Conservation (phyloP, 805 yeast species). For the Saccharomycopsis lassenensis region DNA sequence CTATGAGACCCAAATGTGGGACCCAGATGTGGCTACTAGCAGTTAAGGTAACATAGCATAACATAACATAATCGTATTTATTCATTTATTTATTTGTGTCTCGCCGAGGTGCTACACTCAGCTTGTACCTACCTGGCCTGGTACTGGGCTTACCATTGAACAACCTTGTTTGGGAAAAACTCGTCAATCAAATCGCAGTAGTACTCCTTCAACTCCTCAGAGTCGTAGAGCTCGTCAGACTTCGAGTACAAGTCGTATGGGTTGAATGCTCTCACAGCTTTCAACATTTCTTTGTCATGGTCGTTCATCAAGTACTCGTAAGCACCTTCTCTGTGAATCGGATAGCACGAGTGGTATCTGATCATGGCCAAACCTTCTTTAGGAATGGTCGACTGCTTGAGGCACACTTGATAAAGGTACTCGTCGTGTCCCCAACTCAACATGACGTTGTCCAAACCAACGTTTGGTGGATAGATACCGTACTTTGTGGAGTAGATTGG, state of each 20-base stretch:
- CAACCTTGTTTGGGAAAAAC: slow-evolving; percentile 43
- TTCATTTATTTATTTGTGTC: too few relatives aligned
- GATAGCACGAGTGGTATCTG: slow-evolving; percentile 62
- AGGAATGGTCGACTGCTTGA: slow-evolving; percentile 51
- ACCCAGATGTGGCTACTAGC: too few relatives aligned
- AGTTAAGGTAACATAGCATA: too few relatives aligned
- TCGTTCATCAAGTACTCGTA: slow-evolving; percentile 54
- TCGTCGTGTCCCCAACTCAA: slow-evolving; percentile 74
- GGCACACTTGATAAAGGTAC: slow-evolving; percentile 65
- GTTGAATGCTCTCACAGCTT: slow-evolving; percentile 55
- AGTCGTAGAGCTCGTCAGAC: slow-evolving; percentile 37
- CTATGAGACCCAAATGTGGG: too few relatives aligned
- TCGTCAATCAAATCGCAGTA: slow-evolving; percentile 55
- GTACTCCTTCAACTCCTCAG: slow-evolving; percentile 43
- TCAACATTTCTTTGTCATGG: slow-evolving; percentile 47
- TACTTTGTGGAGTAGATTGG: slow-evolving; percentile 55
- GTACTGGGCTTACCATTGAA: slow-evolving; percentile 42
- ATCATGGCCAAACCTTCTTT: slow-evolving; percentile 63
- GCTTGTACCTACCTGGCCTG: too few relatives aligned
- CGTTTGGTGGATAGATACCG: slow-evolving; percentile 52
- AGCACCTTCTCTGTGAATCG: slow-evolving; percentile 66
- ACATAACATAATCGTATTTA: too few relatives aligned
- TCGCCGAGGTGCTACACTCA: too few relatives aligned
- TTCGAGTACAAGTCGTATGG: slow-evolving; percentile 60
- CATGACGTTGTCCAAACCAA: slow-evolving; percentile 62